Evolutionary conservation across 148 eudicot genomes (phyloP).

Genomic region (Chenopodium formosanum): DNA sequence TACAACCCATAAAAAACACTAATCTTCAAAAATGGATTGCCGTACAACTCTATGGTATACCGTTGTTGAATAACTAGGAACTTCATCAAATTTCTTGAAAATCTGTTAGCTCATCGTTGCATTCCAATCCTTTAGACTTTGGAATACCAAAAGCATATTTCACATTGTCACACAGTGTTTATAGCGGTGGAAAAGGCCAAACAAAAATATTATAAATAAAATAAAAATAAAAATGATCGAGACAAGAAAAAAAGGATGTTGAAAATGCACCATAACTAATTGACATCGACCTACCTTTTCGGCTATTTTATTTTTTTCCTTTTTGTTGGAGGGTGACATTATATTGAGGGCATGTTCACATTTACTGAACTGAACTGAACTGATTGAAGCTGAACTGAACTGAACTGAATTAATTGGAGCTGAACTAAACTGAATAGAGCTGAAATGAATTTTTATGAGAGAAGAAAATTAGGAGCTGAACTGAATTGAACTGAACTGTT

Average conservation of each 20-base stretch:
- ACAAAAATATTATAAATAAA: not conserved
- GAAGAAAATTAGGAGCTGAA: too few species aligned
- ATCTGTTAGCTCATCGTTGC: too few species aligned
- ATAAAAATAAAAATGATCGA: not conserved
- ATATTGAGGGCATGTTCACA: too few species aligned
- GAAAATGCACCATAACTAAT: slow-evolving; percentile 20
- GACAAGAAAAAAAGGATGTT: slow-evolving; percentile 1
- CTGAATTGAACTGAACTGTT: too few species aligned
- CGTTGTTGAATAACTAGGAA: not conserved
- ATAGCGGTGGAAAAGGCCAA: slow-evolving; percentile 18
- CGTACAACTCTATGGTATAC: not conserved
- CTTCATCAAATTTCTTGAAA: not conserved
- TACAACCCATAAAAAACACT: too few species aligned
- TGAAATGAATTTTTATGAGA: too few species aligned
- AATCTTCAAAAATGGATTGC: not conserved
- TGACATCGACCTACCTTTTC: slow-evolving; percentile 15
- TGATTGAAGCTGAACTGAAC: too few species aligned
- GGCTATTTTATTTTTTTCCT: not conserved
- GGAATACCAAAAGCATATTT: not conserved
- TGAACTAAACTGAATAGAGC: too few species aligned
- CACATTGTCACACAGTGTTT: not conserved
- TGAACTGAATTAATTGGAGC: too few species aligned
- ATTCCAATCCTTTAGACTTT: not conserved
- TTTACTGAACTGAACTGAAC: too few species aligned
- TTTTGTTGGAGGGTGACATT: not conserved